Percentiles rank a stretch among this genome's conserved stretches.
phyloP scores from a whole-genome alignment of 129 eudicot genomes.

The Flaveria sonorensis region DNA sequence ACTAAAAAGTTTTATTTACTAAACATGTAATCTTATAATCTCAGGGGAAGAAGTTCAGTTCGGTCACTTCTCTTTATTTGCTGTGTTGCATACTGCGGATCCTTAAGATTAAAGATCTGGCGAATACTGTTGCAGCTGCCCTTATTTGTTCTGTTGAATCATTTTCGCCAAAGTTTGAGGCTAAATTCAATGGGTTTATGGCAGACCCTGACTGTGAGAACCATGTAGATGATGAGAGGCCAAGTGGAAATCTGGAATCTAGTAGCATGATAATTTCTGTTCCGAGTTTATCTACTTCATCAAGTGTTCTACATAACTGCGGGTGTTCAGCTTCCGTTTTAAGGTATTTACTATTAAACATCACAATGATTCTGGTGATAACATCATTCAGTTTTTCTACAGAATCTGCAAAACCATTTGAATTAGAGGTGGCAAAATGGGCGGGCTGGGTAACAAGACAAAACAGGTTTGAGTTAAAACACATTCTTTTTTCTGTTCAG shows the following conservation, averaged over 20 bases:
- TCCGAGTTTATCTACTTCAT: constrained; percentile 43
- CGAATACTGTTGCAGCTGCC: constrained; percentile 84
- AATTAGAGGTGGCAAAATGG: background rate
- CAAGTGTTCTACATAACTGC: constrained; percentile 40
- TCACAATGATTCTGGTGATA: background rate
- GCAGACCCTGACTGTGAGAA: constrained; percentile 37
- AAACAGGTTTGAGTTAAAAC: background rate
- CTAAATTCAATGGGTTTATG: constrained; percentile 56
- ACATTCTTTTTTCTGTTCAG: background rate
- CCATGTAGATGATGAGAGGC: constrained; percentile 33
- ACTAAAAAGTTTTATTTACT: constrained; percentile 29
- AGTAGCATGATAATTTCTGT: constrained; percentile 39
- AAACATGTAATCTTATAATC: constrained; percentile 30
- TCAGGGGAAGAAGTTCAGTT: constrained; percentile 63
- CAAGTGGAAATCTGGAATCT: constrained; percentile 35
- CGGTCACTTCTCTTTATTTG: constrained; percentile 71
- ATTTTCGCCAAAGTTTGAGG: constrained; percentile 50
- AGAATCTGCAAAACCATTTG: constrained; percentile 2
- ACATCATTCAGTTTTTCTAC: constrained; percentile 2
- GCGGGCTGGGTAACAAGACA: background rate
- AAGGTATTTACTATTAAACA: constrained; percentile 46
- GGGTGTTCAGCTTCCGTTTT: constrained; percentile 41
- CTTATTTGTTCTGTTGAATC: constrained; percentile 63
- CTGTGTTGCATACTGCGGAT: constrained; percentile 93
- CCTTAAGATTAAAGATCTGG: constrained; percentile 89